phyloP scores from a whole-genome alignment of 495 filamentous ascomycete species.

The Aspergillus saccharolyticus region DNA sequence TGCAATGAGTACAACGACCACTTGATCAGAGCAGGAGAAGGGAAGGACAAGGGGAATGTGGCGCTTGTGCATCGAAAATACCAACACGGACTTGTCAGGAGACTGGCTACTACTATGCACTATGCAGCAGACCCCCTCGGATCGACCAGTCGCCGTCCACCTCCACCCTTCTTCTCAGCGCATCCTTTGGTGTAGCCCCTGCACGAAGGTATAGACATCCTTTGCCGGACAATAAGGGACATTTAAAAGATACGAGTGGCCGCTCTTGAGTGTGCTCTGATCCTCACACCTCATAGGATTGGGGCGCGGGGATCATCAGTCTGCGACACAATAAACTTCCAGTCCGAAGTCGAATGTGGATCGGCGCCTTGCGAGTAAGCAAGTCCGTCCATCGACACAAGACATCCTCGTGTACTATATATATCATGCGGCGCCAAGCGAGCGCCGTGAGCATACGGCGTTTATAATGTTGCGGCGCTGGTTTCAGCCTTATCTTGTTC shows the following conservation, averaged over 20 bases:
- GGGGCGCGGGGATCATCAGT: background rate
- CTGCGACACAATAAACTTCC: background rate
- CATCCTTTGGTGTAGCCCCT: constrained; percentile 14
- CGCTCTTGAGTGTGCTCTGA: background rate
- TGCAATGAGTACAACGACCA: constrained; percentile 5
- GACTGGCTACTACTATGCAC: constrained; percentile 12
- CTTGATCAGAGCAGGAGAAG: background rate
- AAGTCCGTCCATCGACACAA: too few species aligned
- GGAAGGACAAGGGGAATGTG: background rate
- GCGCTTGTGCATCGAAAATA: constrained; percentile 7
- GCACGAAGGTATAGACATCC: constrained; percentile 9
- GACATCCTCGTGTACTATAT: background rate
- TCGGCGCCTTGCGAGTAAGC: too few species aligned
- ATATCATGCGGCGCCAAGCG: background rate
- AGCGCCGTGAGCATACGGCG: background rate
- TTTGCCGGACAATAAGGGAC: constrained; percentile 5
- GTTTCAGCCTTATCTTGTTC: background rate
- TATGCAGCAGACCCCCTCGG: constrained; percentile 9
- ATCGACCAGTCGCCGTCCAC: constrained; percentile 2
- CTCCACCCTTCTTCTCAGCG: constrained; percentile 10
- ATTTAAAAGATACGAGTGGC: background rate
- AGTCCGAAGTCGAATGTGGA: background rate
- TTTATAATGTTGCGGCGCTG: background rate
- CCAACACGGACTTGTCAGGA: constrained; percentile 21
- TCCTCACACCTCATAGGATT: background rate